Evolutionary conservation across 805 yeast genomes (phyloP), one percentile per base, ranked within the genome.

Genomic region (Ogataea henricii): DNA sequence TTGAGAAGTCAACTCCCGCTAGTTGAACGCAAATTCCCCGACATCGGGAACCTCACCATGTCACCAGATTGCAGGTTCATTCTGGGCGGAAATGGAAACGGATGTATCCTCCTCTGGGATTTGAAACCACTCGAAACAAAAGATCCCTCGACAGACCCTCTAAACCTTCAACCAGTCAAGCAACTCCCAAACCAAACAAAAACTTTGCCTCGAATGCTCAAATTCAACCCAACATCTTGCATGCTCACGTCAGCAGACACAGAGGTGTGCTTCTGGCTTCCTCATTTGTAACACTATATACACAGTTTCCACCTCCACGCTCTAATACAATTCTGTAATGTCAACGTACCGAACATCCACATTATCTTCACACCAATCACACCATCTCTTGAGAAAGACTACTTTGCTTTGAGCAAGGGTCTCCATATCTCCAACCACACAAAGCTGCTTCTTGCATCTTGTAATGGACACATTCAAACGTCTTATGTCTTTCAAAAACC

Each of bases 401-500:
- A 71, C 71, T 2, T 70, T 67, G 42, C 77, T 66, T 23, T 68
- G 59, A 26, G 69, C 65, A 42, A 90, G 62, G 2, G 89, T 77
- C 57, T 87, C 96, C 73, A 87, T 76, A 63, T 94, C 95, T 1
- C 97, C 98, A 44, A 94, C 70, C 0, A 92, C 78, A 59, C 94
- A 87, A 6, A 92, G 70, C 57, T 91, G 97, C 49, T 92, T 72
- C 60, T 85, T 83, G 4, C 96, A 87, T 55, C 99, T 74, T 0
- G 98, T 91, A 63, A 92, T 89, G 1, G 97, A 97, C 17, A 92
- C 99, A 62, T 92, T 92, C 39, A 91, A 71, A 56, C 99, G 77
- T 59, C 94, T 71, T 46, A 78, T 76, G 56, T 92, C 97, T 20
- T 76, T 74, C 45, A 94, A 69, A 60, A 92, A 94, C 8, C 98